phyloP scores from a whole-genome alignment of 805 yeast species.

The Lachancea mirantina region DNA sequence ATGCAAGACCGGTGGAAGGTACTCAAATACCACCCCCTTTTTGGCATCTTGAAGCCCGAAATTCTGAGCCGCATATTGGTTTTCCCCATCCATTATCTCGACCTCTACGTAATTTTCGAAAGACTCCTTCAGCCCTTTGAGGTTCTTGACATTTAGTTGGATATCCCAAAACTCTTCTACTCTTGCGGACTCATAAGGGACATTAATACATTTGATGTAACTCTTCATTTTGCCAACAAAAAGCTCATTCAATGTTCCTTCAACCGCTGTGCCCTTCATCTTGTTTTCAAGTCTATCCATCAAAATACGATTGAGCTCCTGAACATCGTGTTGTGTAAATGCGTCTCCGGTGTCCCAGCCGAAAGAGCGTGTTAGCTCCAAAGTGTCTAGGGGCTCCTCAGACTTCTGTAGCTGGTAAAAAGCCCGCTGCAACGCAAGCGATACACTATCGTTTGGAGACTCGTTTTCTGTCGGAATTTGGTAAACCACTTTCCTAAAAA shows the following conservation, averaged over 20 bases:
- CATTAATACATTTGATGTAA: conserved; percentile 85
- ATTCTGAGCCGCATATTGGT: conserved; percentile 88
- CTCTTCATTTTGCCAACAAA: conserved; percentile 98
- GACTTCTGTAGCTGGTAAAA: conserved; percentile 77
- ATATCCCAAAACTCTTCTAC: conserved; percentile 97
- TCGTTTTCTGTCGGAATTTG: conserved; percentile 75
- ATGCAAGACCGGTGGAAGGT: conserved; percentile 89
- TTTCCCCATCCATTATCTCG: conserved; percentile 89
- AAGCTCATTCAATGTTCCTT: conserved; percentile 64
- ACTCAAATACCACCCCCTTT: conserved; percentile 88
- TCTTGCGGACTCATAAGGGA: conserved; percentile 86
- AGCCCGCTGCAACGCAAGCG: conserved; percentile 79
- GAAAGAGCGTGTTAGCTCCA: conserved; percentile 81
- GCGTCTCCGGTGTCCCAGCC: conserved; percentile 98
- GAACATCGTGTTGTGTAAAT: conserved; percentile 96
- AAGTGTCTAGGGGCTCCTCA: conserved; percentile 69
- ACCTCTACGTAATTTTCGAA: conserved; percentile 82
- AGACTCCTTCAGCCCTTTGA: conserved; percentile 62
- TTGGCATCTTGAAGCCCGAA: conserved; percentile 91
- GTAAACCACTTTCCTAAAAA: conserved; percentile 78
- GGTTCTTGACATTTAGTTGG: conserved; percentile 85
- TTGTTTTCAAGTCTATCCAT: conserved; percentile 90
- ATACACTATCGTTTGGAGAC: conserved; percentile 51
- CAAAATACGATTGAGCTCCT: conserved; percentile 86
- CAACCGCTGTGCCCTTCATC: conserved; percentile 83